phyloP scores from a whole-genome alignment of 2,329 filamentous ascomycete species.

The Colletotrichum euphorbiae region DNA sequence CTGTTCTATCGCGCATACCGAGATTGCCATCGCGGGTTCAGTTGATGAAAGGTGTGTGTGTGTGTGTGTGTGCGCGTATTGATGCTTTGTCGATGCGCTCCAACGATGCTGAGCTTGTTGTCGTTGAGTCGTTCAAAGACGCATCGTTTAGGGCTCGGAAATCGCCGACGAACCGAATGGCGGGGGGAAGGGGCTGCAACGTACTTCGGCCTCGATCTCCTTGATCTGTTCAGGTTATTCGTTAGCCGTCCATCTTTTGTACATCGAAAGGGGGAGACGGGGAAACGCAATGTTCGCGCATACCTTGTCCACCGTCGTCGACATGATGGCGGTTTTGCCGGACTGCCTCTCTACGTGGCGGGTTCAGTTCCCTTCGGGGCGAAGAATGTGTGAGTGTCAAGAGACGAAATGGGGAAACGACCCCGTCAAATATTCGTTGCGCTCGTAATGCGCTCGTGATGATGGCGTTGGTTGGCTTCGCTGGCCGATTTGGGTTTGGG shows the following conservation, averaged over 20 bases:
- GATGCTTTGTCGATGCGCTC: too few relatives aligned
- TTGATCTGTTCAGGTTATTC: constrained; percentile 76
- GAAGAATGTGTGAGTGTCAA: too few relatives aligned
- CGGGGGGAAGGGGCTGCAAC: constrained; percentile 47
- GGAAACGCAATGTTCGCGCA: constrained; percentile 43
- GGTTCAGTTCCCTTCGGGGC: not conserved
- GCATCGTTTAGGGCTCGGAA: not conserved
- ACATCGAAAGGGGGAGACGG: not conserved
- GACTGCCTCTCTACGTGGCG: constrained; percentile 8
- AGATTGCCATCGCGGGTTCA: not conserved
- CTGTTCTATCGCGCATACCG: constrained; percentile 2
- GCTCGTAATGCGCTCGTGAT: not conserved
- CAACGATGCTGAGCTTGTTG: not conserved
- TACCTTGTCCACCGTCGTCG: constrained; percentile 98
- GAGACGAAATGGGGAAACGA: too few relatives aligned
- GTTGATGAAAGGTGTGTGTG: too few relatives aligned
- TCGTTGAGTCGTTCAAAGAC: not conserved
- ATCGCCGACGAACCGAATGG: constrained; percentile 18
- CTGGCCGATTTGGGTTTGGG: constrained; percentile 11
- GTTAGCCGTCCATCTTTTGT: constrained; percentile 47
- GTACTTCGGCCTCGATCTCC: constrained; percentile 93
- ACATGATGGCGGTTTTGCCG: constrained; percentile 71
- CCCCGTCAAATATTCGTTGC: not conserved
- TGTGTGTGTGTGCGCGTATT: too few relatives aligned
- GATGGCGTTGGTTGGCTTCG: not conserved